These are phyloP conservation scores for Nicotiana knightiana DNA, from an alignment of 257 asterid species.

Conservation along the genomic window DNA sequence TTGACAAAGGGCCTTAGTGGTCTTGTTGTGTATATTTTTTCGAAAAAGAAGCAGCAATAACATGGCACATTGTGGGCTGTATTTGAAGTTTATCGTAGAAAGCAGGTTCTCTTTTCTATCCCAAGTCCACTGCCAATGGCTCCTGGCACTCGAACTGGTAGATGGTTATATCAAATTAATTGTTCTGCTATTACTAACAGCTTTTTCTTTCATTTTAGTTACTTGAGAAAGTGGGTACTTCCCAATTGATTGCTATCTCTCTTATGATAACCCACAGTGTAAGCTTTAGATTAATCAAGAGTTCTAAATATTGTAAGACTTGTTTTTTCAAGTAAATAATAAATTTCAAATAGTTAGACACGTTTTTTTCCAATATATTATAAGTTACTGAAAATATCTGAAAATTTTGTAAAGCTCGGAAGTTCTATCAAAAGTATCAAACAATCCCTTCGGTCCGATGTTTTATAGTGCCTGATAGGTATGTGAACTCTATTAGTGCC, in stretches of 20 bases:
- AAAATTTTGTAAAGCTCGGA: not conserved
- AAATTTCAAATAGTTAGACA: not conserved
- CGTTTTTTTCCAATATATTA: not conserved
- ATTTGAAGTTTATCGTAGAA: conserved; percentile 19
- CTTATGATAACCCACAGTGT: not conserved
- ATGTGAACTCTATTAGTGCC: too few species aligned
- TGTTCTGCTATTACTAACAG: not conserved
- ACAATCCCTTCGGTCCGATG: not conserved
- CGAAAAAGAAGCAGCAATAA: conserved; percentile 40
- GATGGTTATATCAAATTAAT: not conserved
- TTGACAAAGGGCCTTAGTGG: conserved; percentile 31
- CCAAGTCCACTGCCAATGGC: not conserved
- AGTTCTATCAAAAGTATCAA: too few species aligned
- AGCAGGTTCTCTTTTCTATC: not conserved
- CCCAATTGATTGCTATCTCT: not conserved
- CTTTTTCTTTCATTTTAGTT: not conserved
- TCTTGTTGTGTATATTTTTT: conserved; percentile 51
- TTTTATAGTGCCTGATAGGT: too few species aligned
- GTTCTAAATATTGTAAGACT: not conserved
- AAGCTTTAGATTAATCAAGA: not conserved
- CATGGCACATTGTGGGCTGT: conserved; percentile 40
- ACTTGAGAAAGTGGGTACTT: not conserved
- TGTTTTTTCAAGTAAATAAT: not conserved
- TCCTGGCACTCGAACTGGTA: not conserved
- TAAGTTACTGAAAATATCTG: not conserved